A percentile compares a stretch with the other conserved stretches of the same genome.
These are phyloP conservation scores for Kazachstania africana DNA, from an alignment of 805 yeast species.

Conservation along the genomic window DNA sequence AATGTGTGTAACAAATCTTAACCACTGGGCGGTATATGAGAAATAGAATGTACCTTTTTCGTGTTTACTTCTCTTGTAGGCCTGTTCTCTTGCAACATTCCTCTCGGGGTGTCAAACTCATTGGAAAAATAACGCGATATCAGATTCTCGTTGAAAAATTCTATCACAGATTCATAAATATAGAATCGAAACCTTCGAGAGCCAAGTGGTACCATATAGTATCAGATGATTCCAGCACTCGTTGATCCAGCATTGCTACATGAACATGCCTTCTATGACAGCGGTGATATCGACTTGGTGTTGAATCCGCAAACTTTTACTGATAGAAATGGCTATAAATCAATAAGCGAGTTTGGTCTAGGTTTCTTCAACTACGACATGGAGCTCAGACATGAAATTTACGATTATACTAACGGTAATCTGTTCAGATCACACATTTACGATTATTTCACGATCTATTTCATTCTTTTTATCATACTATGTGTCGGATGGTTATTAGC, in stretches of 20 bases:
- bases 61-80: too few species aligned
- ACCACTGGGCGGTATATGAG: too few species aligned
- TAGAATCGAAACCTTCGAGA: too few species aligned
- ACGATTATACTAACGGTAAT: constrained; percentile 10
- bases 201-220: too few species aligned
- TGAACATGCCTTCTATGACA: constrained; percentile 28
- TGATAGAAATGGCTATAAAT: constrained; percentile 23
- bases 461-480: constrained; percentile 9
- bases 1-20: too few species aligned
- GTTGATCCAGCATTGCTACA: constrained; percentile 27
- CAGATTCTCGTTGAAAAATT: too few species aligned
- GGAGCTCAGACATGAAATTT: constrained; percentile 14
- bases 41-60: too few species aligned
- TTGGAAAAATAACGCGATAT: too few species aligned
- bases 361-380: constrained; percentile 25
- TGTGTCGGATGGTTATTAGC: constrained; percentile 6
- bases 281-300: constrained; percentile 19
- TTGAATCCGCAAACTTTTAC: constrained; percentile 19
- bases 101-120: too few species aligned
- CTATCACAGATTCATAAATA: too few species aligned
- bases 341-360: constrained; percentile 20
- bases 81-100: too few species aligned
- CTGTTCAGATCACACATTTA: constrained; percentile 16
- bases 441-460: constrained; percentile 14
- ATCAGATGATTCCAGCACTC: constrained; percentile 29